Base-by-base conservation (phyloP, 768 basidiomycete species). In the Kwoniella dejecticola region DNA sequence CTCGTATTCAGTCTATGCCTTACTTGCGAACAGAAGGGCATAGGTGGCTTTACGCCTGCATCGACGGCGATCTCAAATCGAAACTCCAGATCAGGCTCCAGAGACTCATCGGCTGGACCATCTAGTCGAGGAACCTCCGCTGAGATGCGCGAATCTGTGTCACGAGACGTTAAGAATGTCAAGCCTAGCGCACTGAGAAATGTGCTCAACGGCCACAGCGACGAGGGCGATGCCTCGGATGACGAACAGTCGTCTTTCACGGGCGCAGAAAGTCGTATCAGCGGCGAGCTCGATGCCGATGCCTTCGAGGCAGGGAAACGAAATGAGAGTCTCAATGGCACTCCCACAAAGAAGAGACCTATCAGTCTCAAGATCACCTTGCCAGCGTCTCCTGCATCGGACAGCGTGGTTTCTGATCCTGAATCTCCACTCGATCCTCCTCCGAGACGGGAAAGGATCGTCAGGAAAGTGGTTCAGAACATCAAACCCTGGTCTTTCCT, bases 41-140 rank as follows among this genome's bases (percentile, higher is more conserved):
- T 45, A 26, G 75, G 75, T 23, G 72, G 64, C 4, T 76, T 71
- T 62, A 68, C 69, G 6, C 64, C 64, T 3, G 64, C 60, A n/a
- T 42, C 63, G 2, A 45, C 54, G 3, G 15, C 31, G 4, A 21
- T n/a, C 23, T 63, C 61, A 23, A 48, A 33, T 12, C 54, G 50
- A 19, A 29, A 29, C 15, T 53, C 52, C 13, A 41, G 57, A 21
- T 30, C 52, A 5, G 17, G 36, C 17, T 62, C 60, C 8, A 42
- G 60, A 17, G 60, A 62, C 21, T 62, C 60, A 12, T 62, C 60
- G 21, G 52, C 60, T 21, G 60, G 60, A 27, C 60, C 60, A 27
- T 62, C 60, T 4, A 52, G 60, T 5, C 44, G 45, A 11, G 46
- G 21, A 23, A 26, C 38, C 2, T 55, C 60, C 13, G 30, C 46